Percentiles rank a stretch among this genome's conserved stretches.
Conservation (phyloP, 257 asterid genomes). For the Solanum gandarillasii region DNA sequence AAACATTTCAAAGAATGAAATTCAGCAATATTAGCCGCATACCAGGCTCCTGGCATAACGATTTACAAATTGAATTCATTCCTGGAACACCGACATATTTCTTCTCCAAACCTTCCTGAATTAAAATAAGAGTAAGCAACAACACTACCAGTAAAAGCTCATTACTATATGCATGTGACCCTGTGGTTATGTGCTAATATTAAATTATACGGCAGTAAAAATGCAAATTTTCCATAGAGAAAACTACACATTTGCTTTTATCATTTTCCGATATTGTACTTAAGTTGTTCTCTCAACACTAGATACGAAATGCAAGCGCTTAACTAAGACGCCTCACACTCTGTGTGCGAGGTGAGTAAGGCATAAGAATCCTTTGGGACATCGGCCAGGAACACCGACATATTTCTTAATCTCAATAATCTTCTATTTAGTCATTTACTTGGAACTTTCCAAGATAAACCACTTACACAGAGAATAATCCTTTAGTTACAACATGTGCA, state of each 20-base stretch:
- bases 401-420: background rate
- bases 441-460: background rate
- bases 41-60: slow-evolving; percentile 75
- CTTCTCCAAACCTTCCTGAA: slow-evolving; percentile 53
- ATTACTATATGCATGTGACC: background rate
- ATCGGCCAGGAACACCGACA: background rate
- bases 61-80: slow-evolving; percentile 80
- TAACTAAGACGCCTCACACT: background rate
- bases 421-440: background rate
- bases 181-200: background rate
- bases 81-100: slow-evolving; percentile 86
- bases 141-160: background rate
- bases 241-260: background rate
- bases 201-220: background rate
- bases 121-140: slow-evolving; percentile 11
- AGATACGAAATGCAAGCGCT: background rate
- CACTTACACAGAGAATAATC: background rate
- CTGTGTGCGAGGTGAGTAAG: background rate
- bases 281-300: background rate
- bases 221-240: background rate
- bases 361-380: background rate
- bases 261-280: background rate
- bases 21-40: slow-evolving; percentile 3
- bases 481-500: background rate
- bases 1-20: background rate